Conservation (phyloP, 306 rosid genomes). For the Citrullus colocynthis region DNA sequence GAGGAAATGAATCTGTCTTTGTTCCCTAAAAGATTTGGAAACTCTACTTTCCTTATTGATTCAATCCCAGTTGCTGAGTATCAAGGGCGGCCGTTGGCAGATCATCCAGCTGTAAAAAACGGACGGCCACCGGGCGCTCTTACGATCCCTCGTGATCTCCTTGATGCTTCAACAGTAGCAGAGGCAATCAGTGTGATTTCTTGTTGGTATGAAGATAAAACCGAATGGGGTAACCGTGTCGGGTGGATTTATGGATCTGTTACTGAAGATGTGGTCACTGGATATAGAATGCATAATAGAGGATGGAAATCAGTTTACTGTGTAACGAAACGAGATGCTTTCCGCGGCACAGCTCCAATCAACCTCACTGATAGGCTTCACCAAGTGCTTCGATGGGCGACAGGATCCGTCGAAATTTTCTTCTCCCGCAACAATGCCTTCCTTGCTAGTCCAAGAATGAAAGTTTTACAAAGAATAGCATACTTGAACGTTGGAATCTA, state of each 20-base stretch:
- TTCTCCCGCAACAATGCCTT: constrained; percentile 92
- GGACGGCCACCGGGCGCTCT: constrained; percentile 93
- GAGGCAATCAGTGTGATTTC: constrained; percentile 95
- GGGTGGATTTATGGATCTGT: constrained; percentile 99
- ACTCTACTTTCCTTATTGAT: constrained; percentile 78
- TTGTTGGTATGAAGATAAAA: constrained; percentile 96
- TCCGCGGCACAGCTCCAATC: constrained; percentile 93
- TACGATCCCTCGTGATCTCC: constrained; percentile 69
- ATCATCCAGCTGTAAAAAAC: constrained; percentile 89
- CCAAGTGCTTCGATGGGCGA: constrained; percentile 96
- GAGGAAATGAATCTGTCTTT: constrained; percentile 80
- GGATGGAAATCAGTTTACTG: constrained; percentile 97
- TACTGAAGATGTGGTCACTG: constrained; percentile 96
- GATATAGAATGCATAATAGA: constrained; percentile 91
- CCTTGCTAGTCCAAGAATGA: constrained; percentile 76
- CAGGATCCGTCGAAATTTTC: constrained; percentile 93
- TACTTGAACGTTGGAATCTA: constrained; percentile 95
- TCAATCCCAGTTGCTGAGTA: constrained; percentile 89
- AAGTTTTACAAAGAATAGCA: constrained; percentile 70
- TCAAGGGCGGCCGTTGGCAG: constrained; percentile 99
- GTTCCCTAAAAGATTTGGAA: constrained; percentile 79
- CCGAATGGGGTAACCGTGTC: constrained; percentile 93
- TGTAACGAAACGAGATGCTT: constrained; percentile 91
- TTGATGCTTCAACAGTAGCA: constrained; percentile 89
- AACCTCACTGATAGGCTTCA: constrained; percentile 90